Percentiles rank a stretch among this genome's conserved stretches.
phyloP scores from a whole-genome alignment of 805 yeast genomes.

The Priceomyces fermenticarens region DNA sequence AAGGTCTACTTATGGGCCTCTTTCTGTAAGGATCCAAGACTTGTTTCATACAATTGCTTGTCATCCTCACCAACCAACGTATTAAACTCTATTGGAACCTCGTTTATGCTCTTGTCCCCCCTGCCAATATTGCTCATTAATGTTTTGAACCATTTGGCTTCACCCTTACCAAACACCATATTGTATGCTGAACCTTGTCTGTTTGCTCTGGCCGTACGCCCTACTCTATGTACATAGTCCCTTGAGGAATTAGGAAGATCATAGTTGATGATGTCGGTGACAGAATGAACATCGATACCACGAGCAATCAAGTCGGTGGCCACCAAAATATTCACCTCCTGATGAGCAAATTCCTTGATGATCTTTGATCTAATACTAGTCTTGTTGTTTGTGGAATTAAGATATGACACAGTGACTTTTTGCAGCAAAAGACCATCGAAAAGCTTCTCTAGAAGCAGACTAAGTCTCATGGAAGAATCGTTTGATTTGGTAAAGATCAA shows the following conservation, averaged over 20 bases:
- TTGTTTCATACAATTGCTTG: constrained; percentile 20
- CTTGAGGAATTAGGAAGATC: constrained; percentile 86
- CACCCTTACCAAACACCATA: constrained; percentile 75
- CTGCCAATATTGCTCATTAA: constrained; percentile 50
- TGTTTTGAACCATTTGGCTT: constrained; percentile 58
- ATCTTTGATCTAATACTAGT: constrained; percentile 49
- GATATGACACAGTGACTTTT: constrained; percentile 32
- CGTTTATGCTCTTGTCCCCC: constrained; percentile 15
- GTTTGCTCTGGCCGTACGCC: constrained; percentile 96
- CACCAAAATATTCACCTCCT: constrained; percentile 52
- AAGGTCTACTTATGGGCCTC: not conserved
- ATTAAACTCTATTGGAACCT: constrained; percentile 18
- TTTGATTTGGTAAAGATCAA: constrained; percentile 73
- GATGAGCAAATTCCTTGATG: constrained; percentile 56
- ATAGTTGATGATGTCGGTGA: constrained; percentile 80
- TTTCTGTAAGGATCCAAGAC: constrained; percentile 24
- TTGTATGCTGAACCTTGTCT: constrained; percentile 72
- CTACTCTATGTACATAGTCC: constrained; percentile 94
- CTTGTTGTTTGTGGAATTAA: constrained; percentile 58
- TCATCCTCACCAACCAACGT: constrained; percentile 21
- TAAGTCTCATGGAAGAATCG: constrained; percentile 80
- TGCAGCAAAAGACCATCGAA: constrained; percentile 17
- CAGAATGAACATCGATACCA: constrained; percentile 78
- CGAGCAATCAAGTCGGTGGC: constrained; percentile 95
- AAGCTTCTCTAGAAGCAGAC: constrained; percentile 54